Evolutionary conservation across 2,329 filamentous ascomycete species (phyloP).

Genomic region (Berkeleyomyces basicola): DNA sequence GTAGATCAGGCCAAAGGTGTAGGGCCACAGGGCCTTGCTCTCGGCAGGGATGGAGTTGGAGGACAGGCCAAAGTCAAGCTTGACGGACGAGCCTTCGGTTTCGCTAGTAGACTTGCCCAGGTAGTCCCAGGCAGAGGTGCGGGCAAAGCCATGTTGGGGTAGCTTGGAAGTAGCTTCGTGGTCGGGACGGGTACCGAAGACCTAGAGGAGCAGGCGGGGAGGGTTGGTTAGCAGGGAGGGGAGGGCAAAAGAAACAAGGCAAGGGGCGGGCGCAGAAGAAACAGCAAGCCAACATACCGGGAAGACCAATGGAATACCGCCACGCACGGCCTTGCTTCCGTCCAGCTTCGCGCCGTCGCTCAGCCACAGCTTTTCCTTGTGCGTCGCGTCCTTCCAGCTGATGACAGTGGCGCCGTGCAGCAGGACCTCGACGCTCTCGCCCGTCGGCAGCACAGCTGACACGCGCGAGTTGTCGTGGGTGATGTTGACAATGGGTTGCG

Average conservation of each 20-base stretch:
- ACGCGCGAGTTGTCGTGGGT: conserved; percentile 55
- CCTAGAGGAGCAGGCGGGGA: conserved; percentile 27
- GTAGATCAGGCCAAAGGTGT: conserved; percentile 81
- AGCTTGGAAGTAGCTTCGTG: conserved; percentile 64
- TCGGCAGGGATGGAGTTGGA: conserved; percentile 52
- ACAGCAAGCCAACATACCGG: conserved; percentile 43
- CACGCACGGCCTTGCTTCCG: conserved; percentile 75
- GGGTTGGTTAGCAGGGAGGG: not conserved
- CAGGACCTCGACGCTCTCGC: conserved; percentile 71
- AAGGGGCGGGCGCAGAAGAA: not conserved
- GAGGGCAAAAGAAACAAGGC: not conserved
- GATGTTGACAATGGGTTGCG: conserved; percentile 60
- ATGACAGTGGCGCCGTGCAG: conserved; percentile 87
- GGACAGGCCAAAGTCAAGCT: conserved; percentile 89
- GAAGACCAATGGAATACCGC: conserved; percentile 84
- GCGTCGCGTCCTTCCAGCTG: conserved; percentile 74
- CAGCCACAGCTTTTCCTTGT: conserved; percentile 72
- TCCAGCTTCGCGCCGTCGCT: conserved; percentile 68
- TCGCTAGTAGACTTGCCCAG: conserved; percentile 58
- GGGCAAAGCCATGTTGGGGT: conserved; percentile 88
- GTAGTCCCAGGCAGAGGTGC: conserved; percentile 82
- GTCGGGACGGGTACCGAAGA: conserved; percentile 68
- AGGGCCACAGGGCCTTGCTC: conserved; percentile 60
- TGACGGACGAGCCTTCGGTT: conserved; percentile 45
- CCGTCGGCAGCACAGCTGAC: conserved; percentile 64